Evolutionary conservation across 2,329 filamentous ascomycete genomes (phyloP).

Genomic region (Beauveria rudraprayagi): DNA sequence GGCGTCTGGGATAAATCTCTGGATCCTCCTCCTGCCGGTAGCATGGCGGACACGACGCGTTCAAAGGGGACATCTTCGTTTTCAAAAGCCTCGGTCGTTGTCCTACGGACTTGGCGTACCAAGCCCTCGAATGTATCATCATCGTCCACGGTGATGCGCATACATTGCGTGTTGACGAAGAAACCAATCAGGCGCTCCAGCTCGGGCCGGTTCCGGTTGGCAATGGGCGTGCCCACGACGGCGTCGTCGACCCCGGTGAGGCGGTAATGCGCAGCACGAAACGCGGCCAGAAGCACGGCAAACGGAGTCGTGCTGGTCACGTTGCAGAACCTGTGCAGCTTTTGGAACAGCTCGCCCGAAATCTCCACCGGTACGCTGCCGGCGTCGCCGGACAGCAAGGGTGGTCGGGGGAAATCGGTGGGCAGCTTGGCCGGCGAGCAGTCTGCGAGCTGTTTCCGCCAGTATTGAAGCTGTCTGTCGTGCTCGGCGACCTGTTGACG

Average conservation of each 20-base stretch:
- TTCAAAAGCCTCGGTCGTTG: constrained; percentile 6
- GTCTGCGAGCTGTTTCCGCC: constrained; percentile 8
- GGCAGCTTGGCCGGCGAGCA: neutral
- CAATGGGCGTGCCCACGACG: constrained; percentile 11
- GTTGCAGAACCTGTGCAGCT: constrained; percentile 12
- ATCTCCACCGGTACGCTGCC: neutral
- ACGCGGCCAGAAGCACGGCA: constrained; percentile 10
- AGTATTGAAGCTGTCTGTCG: constrained; percentile 11
- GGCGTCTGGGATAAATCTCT: constrained; percentile 10
- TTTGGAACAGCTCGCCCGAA: neutral
- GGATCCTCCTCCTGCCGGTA: neutral
- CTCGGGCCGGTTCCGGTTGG: constrained; percentile 13
- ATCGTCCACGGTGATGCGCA: constrained; percentile 10
- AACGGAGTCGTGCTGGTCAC: constrained; percentile 6
- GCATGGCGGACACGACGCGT: constrained; percentile 9
- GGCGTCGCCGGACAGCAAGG: neutral
- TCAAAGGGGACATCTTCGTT: constrained; percentile 16
- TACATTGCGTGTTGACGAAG: constrained; percentile 17
- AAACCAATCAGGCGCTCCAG: constrained; percentile 14
- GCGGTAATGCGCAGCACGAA: constrained; percentile 14
- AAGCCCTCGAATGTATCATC: constrained; percentile 10
- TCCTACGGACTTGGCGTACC: constrained; percentile 11
- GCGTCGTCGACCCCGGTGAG: constrained; percentile 13
- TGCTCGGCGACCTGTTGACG: constrained; percentile 1
- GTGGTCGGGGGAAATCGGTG: neutral